Conservation (phyloP, 768 basidiomycete species). For the Macrolepiota dolichaula region DNA sequence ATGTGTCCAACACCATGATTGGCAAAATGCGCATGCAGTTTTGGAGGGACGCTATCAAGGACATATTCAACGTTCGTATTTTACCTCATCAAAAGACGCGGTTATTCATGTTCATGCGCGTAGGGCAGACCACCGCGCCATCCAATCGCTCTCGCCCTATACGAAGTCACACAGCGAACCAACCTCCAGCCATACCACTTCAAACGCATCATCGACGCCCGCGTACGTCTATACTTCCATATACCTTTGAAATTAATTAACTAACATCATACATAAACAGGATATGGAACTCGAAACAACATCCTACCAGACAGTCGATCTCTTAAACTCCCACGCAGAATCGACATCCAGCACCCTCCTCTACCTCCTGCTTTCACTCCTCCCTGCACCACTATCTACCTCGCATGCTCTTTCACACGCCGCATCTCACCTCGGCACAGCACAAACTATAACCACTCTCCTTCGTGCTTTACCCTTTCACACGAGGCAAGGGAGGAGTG, state of each 20-base stretch:
- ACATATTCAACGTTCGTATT: constrained; percentile 55
- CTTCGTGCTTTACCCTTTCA: constrained; percentile 79
- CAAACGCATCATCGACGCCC: constrained; percentile 79
- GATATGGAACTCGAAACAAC: constrained; percentile 64
- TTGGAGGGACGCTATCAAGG: constrained; percentile 79
- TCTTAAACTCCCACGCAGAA: constrained; percentile 71
- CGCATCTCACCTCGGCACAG: constrained; percentile 76
- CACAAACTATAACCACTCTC: constrained; percentile 68
- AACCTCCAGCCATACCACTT: constrained; percentile 72
- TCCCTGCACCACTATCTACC: constrained; percentile 50
- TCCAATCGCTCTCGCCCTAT: constrained; percentile 74
- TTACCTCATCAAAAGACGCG: constrained; percentile 14
- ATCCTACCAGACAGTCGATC: constrained; percentile 64
- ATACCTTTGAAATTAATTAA: constrained; percentile 2
- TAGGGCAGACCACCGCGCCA: constrained; percentile 78
- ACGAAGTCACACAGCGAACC: constrained; percentile 46
- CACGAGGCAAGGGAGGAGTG: constrained; percentile 63
- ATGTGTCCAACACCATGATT: constrained; percentile 66
- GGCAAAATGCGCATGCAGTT: constrained; percentile 87
- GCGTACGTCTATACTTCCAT: constrained; percentile 46
- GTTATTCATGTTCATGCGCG: constrained; percentile 12
- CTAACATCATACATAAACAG: constrained; percentile 27
- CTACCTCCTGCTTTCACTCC: constrained; percentile 71
- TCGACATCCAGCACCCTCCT: constrained; percentile 76
- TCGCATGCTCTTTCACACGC: constrained; percentile 57